Evolutionary conservation across 2,329 filamentous ascomycete genomes (phyloP), one percentile per base, ranked within the genome.

Genomic region (Eutypella sp.): DNA sequence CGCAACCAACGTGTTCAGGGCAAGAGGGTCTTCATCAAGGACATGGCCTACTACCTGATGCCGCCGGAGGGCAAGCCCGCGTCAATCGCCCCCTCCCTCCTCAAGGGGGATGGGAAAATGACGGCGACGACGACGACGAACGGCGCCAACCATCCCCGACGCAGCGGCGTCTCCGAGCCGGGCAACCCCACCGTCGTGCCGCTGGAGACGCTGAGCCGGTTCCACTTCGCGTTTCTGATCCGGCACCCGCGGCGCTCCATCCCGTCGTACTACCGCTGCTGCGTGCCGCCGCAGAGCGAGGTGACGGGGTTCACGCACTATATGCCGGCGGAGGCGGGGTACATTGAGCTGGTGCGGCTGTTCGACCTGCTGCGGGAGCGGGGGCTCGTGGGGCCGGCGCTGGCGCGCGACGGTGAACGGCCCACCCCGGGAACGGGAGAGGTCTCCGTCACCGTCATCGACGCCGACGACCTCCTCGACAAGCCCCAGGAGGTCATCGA

Each of bases 171-270:
- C 44, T 50, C 67, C 3, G 84, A 92, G 67, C 72, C 78, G 3
- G 75, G 75, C 47, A 97, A 97, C 68, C 92, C 91, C 1, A 95
- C 90, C 1, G 85, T 95, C 22, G 71, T 97, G 42, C 93, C 93
- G 3, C 69, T 79, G 23, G 80, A 82, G 24, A 71, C 89, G 48
- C 74, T 97, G 47, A 78, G 82, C 60, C 76, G 82, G 55, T 97
- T 95, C 70, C 90, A 96, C 68, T 97, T 92, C 71, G 89, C 91
- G 19, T 97, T 99, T 70, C 78, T 97, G 52, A 97, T 99, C 73
- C 91, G 93, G 47, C 90, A 97, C 66, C 93, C 93, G n/a, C 83
- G 89, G 58, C 83, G 82, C 63, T 87, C 88, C 58, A 91, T 97
- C 54, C 93, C 93, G 7, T 95, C 89, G 40, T 97, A 92, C 74